phyloP scores from a whole-genome alignment of 1,139 yeast genomes.

The Protomyces gravidus region DNA sequence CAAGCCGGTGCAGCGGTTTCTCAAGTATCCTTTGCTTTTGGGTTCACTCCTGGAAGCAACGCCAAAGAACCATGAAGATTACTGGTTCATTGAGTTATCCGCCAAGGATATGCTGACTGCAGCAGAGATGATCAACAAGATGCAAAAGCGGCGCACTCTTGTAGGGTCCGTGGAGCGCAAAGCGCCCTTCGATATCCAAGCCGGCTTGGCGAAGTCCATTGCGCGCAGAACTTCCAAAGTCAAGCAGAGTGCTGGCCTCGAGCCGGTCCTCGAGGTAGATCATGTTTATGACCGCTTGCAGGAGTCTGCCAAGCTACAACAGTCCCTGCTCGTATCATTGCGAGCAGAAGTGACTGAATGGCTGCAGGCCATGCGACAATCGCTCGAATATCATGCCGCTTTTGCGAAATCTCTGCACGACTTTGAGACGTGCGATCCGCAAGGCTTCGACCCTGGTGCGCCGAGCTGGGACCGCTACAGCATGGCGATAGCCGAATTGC shows the following conservation, averaged over 20 bases:
- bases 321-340: slow-evolving; percentile 3
- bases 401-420: slow-evolving; percentile 3
- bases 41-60: slow-evolving; percentile 37
- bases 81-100: slow-evolving; percentile 38
- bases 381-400: slow-evolving; percentile 14
- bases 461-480: slow-evolving; percentile 6
- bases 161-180: slow-evolving; percentile 13
- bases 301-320: slow-evolving; percentile 7
- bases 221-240: slow-evolving; percentile 18
- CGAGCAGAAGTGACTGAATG: slow-evolving; percentile 18
- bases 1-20: slow-evolving; percentile 46
- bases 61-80: slow-evolving; percentile 39
- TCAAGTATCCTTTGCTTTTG: slow-evolving; percentile 45
- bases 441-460: neutral
- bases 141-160: slow-evolving; percentile 31
- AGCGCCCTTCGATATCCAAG: slow-evolving; percentile 12
- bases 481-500: slow-evolving; percentile 10
- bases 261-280: slow-evolving; percentile 3
- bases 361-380: slow-evolving; percentile 17
- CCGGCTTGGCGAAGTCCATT: slow-evolving; percentile 27
- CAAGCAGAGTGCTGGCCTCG: slow-evolving; percentile 13
- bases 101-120: slow-evolving; percentile 35
- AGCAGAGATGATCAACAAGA: slow-evolving; percentile 39
- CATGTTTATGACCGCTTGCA: slow-evolving; percentile 9
- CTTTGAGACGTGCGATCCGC: neutral